Base-by-base conservation (phyloP, 2,329 filamentous ascomycete genomes). In the Coniosporium tulheliwenetii region DNA sequence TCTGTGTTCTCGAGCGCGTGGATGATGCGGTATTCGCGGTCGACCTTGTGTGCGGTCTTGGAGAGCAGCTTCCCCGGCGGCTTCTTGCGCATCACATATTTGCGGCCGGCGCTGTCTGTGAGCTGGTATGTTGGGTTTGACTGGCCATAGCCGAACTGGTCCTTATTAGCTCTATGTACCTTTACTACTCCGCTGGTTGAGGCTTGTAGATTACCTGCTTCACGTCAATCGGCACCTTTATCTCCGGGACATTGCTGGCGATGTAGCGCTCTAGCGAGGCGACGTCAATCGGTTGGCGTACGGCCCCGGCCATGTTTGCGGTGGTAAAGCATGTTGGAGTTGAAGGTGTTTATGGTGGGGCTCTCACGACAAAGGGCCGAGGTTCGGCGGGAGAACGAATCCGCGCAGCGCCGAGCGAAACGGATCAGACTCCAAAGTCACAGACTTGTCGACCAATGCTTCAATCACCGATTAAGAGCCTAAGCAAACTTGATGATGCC, bases 71-170 rank as follows among this genome's bases (percentile, higher is more conserved):
- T 78, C 47, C 91, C 91, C n/a, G 91, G 89, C 1, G 91, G 91
- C 66, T 96, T 96, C 73, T 98, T 96, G 59, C 91, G 85, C 67
- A 96, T 74, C 30, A 98, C 91, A 64, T 80, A 94, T 56, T 79
- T 77, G 50, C 67, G 61, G 39, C 78, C 76, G 56, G 77, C 70
- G 48, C 76, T 69, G 40, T 78, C 78, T 12, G 79, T 93, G 54
- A 96, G 71, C 54, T 89, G 85, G 65, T 96, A 98, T 2, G 91
- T 98, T 36, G 91, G 91, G 59, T 96, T 98, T 43, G 85, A 94
- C 65, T 96, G 91, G 44, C 91, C 91, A 59, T 93, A 96, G 52
- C 87, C 85, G 58, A 96, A 98, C 84, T 96, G 54, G 31, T 33
- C 37, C 30, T 33, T 38, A 32, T 5, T 40, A 30, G 41, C 16